Evolutionary conservation across 306 rosid species (phyloP), one percentile per base, ranked within the genome.

Genomic region (Mimosa pudica): DNA sequence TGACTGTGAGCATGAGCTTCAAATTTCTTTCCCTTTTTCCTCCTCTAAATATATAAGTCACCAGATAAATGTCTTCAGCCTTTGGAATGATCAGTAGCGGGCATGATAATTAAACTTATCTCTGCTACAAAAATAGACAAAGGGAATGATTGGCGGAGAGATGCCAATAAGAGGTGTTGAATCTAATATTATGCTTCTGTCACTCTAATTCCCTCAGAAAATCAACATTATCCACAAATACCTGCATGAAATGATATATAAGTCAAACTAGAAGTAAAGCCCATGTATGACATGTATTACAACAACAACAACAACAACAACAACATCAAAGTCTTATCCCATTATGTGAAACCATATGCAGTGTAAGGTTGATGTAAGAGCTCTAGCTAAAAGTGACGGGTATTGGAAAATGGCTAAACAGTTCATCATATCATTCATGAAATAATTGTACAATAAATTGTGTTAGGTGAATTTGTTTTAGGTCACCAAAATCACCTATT

Each of bases 121-220:
- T 51, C 46, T 35, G 65, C 41, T 72, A 72, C 35, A 57, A 36
- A 10, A 73, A 73, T 57, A 54, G 18, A 36, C 67, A 38, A 6
- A 55, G 66, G 77, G 52, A 73, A 68, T n/a, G 6, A 10, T n/a
- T 4, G 12, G 38, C 41, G n/a, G 51, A 38, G 4, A 10, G 44
- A 51, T 24, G 30, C 30, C 30, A 24, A 24, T 24, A 52, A 74
- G 83, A 82, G 75, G 58, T 55, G 62, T 79, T 62, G 86, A 48
- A 79, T 78, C 67, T 47, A 65, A 41, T 20, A 48, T 80, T 58
- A 76, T 49, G 78, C 75, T 68, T 9, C 33, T 46, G 57, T 89
- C 87, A 86, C 76, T 89, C 86, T 81, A 92, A 69, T 82, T 92
- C 94, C 88, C 85, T 92, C 79, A 86, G 83, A 82, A 92, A 88